Percentiles rank a stretch among this genome's conserved stretches.
These are phyloP conservation scores for Artemisia tridentata DNA, from an alignment of 129 eudicot genomes.

Conservation along the genomic window DNA sequence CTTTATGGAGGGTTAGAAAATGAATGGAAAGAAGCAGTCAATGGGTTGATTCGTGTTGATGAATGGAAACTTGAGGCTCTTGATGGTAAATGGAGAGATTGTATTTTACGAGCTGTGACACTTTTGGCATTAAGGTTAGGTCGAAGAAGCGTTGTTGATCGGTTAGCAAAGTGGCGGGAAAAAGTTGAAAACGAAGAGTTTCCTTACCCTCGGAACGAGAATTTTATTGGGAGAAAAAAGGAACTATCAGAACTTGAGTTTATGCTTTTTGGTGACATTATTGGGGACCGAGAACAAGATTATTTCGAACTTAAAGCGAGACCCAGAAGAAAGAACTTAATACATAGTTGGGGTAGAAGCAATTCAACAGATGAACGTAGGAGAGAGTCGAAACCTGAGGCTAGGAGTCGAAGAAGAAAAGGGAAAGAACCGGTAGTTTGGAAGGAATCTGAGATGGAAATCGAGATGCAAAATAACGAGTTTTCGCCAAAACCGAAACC, in stretches of 20 bases:
- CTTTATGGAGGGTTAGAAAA: conserved; percentile 84
- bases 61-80: conserved; percentile 97
- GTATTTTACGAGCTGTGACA: conserved; percentile 84
- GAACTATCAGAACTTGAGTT: conserved; percentile 89
- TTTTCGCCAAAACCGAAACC: conserved; percentile 47
- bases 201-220: conserved; percentile 86
- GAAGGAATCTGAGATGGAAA: conserved; percentile 94
- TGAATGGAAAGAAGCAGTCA: conserved; percentile 92
- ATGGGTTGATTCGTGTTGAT: conserved; percentile 71
- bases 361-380: conserved; percentile 65
- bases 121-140: conserved; percentile 85
- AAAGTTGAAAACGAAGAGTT: conserved; percentile 84
- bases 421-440: conserved; percentile 91
- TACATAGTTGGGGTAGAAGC: conserved; percentile 67
- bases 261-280: conserved; percentile 90
- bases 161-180: conserved; percentile 86
- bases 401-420: conserved; percentile 57
- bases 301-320: conserved; percentile 84
- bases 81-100: conserved; percentile 92
- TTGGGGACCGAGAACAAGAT: conserved; percentile 77
- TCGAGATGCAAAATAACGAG: conserved; percentile 74
- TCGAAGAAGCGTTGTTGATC: conserved; percentile 86
- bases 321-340: conserved; percentile 59
- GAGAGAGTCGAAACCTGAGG: conserved; percentile 39
- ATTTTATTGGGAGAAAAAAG: conserved; percentile 85